Base-by-base conservation (phyloP, 192 early-diverging fungal species). In the Mortierella hygrophila region DNA sequence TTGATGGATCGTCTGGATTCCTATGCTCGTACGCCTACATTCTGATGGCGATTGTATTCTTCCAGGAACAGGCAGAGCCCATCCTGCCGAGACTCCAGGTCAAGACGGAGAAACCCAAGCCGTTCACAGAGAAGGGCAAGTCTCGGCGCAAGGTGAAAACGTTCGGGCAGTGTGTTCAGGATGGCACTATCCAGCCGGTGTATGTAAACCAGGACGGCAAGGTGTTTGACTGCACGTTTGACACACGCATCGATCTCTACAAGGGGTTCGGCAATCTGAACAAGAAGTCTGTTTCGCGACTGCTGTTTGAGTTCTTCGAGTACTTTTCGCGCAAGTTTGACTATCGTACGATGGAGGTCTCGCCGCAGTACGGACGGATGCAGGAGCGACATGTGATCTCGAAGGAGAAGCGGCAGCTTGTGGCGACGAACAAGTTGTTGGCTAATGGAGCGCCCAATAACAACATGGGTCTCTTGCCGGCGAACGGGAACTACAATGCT, bases 11-110 rank as follows among this genome's bases (percentile, higher is more conserved):
- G 26, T 68, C 69, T 9, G 76, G 79, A 0, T 87, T 63, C 13
- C 77, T 88, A 6, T 78, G 72, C 44, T 81, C 78, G 3, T 90
- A 88, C 40, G 80, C 87, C 8, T 88, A 78, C 37, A 81, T 78
- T 42, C 41, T 90, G 20, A 74, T 88, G 74, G 83, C 70, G 4
- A 75, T 89, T 32, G 75, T 78, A 3, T 89, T 83, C 35, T 79
- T 89, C 71, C 81, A 84, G 40, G 68, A 82, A 13, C 38, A 60
- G 2, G 41, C 68, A 10, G 40, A 54, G 16, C 68, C 74, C 26
- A 76, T 89, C 26, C 35, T 85, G 37, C 88, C 88, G 8, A 74
- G 85, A 13, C 77, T 87, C 35, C 88, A 89, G 72, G 3, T 29
- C 4, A 78, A 57, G 35, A 35, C 13, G 9, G 54, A 69, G 4